Base-by-base conservation (phyloP, 495 filamentous ascomycete species). In the Xylaria curta region DNA sequence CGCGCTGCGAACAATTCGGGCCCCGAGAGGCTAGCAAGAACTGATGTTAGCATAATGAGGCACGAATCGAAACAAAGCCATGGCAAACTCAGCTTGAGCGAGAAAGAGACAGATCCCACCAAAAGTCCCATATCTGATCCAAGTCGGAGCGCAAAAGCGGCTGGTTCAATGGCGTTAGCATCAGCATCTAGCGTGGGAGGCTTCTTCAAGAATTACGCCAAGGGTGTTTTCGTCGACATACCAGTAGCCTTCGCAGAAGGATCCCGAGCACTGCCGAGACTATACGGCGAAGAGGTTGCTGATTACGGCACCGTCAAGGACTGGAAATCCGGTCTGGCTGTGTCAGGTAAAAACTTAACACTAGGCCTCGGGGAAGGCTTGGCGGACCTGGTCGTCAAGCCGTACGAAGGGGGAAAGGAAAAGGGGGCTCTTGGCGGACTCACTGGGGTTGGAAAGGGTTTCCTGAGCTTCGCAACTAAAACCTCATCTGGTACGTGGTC, bases 171-270 rank as follows among this genome's bases (percentile, higher is more conserved):
- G 26, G 28, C 26, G 3, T 31, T 58, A 15, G 54, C 28, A 33
- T 58, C 28, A 5, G 54, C 28, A 36, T 33, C 54, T 8, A 9
- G 54, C 10, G 10, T 58, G 31, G 54, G 54, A 4, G 54, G 26
- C 15, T 33, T 58, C 54, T 33, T 33, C 28, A 58, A 58, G 54
- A 26, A 58, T 28, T 58, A 33, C 28, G 17, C 28, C 12, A 58
- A 58, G 54, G 28, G 54, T 12, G 0, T 58, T 58, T 58, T 58
- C 28, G 12, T 58, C 26, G 28, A 58, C 26, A 58, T 58, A 31
- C 28, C 28, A 19, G 54, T 58, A 33, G 26, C 54, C 54, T 58
- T 58, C 28, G 54, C 54, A 58, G 28, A 58, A 19, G 26, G 54
- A 19, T 58, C 28, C 19, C 28, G 54, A 13, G 28, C 26, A 17